Conservation (phyloP, 768 basidiomycete species). For the Termitomyces sp. region DNA sequence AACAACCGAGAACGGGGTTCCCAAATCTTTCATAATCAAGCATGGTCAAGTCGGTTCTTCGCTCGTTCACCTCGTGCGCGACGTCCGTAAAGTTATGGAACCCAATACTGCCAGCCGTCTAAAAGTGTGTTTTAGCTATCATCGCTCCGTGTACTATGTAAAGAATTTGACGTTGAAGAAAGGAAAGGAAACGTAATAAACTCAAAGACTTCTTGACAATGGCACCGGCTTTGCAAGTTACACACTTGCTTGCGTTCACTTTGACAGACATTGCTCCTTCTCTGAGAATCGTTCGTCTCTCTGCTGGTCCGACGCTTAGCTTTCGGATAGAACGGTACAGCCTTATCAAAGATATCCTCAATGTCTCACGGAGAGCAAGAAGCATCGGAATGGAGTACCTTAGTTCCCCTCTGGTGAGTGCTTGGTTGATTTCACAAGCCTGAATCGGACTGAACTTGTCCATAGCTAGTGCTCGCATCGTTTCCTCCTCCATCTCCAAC, state of each 20-base stretch:
- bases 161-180: slow-evolving; percentile 3
- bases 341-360: slow-evolving; percentile 78
- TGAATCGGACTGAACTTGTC: neutral
- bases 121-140: slow-evolving; percentile 43
- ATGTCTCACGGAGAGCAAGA: slow-evolving; percentile 57
- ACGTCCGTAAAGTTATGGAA: slow-evolving; percentile 95
- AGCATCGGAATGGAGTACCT: slow-evolving; percentile 87
- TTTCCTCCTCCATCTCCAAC: slow-evolving; percentile 71
- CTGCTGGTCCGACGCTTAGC: slow-evolving; percentile 88
- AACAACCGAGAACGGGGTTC: slow-evolving; percentile 31
- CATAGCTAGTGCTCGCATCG: slow-evolving; percentile 86
- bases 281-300: slow-evolving; percentile 79
- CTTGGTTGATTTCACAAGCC: neutral
- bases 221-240: slow-evolving; percentile 85
- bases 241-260: slow-evolving; percentile 91
- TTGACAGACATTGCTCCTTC: slow-evolving; percentile 82
- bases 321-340: slow-evolving; percentile 93
- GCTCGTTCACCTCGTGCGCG: slow-evolving; percentile 83
- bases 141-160: neutral
- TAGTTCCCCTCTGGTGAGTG: slow-evolving; percentile 81
- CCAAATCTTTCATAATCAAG: slow-evolving; percentile 96
- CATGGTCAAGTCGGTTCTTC: slow-evolving; percentile 91
- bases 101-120: slow-evolving; percentile 94
- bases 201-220: slow-evolving; percentile 92
- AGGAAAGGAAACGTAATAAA: slow-evolving; percentile 90